Evolutionary conservation across 495 filamentous ascomycete genomes (phyloP), one percentile per base, ranked within the genome.

Genomic region (Hypoxylon intermedium): DNA sequence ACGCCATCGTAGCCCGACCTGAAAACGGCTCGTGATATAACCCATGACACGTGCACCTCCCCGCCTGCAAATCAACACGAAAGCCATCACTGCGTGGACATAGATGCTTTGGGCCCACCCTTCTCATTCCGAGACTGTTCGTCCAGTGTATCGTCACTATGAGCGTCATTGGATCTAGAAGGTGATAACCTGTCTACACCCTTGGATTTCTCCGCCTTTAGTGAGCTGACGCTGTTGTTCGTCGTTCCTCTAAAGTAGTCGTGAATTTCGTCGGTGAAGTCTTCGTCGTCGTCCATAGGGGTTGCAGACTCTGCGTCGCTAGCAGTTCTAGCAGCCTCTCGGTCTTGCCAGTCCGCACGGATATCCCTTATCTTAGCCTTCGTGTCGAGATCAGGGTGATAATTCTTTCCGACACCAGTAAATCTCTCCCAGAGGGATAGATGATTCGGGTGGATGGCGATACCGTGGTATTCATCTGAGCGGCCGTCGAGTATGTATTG

Each of bases 401-500:
- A 96, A 75, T 83, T 69, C 76, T 91, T 90, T 64, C 88, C 85
- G 31, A 83, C 81, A 37, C 89, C 88, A 49, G 78, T 75, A 49
- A 85, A 70, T 59, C 89, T 85, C 79, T 96, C 91, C 81, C 86
- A 97, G 33, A 89, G 66, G 2, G 88, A 92, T 60, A 97, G 77
- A 69, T 97, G 92, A 74, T 88, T 83, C 34, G 90, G 85, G 76
- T 96, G 91, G 45, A 96, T 82, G 53, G 92, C 92, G 40, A 93
- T 84, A 50, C 92, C 92, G 73, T 94, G 91, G 75, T 97, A 96
- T 18, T 96, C 90, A 15, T 82, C 56, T 58, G 85, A 86, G 33
- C 84, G 85, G 59, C 91, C 90, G 0, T 83, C 75, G 33, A 90
- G 86, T 69, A 97, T 86, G 72, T 83, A 96, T 36, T 78, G 69